Evolutionary conservation across 2,329 filamentous ascomycete species (phyloP), one percentile per base, ranked within the genome.

Genomic region (Exophiala aquamarina): DNA sequence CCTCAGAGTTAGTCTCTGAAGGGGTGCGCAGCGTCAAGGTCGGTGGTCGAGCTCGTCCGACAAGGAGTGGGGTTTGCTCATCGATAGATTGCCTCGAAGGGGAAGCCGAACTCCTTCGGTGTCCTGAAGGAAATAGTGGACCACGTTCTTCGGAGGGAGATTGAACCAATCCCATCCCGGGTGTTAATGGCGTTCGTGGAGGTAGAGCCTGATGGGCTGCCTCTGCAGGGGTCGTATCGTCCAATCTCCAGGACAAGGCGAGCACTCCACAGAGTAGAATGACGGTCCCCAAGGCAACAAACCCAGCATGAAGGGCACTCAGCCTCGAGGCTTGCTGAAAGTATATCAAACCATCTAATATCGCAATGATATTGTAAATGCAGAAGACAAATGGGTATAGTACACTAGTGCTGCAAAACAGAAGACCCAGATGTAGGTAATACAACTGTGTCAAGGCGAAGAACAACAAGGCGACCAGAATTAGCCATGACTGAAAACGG

Each of bases 341-440:
- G 70, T 97, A 98, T 61, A 98, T 95, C 58, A 98, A 77, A 23
- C 93, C 93, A 69, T 98, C 93, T 58, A 97, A 75, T 59, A 98
- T 98, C 57, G 93, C 93, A 63, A 97, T 91, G 62, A 98, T 95
- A 75, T 98, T 98, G 77, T 97, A 98, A 56, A 97, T 83, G 76
- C 93, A 98, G 70, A 98, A 98, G 31, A 97, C 91, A 59, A 97
- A 84, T 4, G 93, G 93, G 68, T 98, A 98, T 58, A 98, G 77
- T 52, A 97, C 86, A 61, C 89, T 95, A 17, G 93, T 97, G 44
- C 91, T 96, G 67, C 94, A 90, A 42, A 98, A 78, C 69, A 95
- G 95, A 54, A 98, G 78, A 43, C 93, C 93, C 34, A 89, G 82
- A 65, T 98, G 93, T 51, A 98, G 81, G 68, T 94, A 97, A 70